These are phyloP conservation scores for Prunus salicina DNA, from an alignment of 306 rosid genomes.

Conservation along the genomic window DNA sequence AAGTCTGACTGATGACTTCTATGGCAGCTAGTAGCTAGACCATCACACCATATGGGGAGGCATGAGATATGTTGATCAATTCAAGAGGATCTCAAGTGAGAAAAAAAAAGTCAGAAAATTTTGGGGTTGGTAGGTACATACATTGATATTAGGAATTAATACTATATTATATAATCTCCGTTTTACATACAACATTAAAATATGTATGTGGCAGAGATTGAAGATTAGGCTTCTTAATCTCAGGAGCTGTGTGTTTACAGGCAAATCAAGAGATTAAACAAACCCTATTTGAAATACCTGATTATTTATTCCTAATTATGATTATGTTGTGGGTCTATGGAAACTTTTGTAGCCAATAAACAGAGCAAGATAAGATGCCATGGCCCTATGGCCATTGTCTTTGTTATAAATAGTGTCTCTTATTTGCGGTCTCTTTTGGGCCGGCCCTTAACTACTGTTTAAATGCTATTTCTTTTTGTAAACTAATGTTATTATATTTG, in stretches of 20 bases:
- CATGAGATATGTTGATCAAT: background rate
- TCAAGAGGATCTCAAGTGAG: background rate
- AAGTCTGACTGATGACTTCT: background rate
- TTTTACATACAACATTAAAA: background rate
- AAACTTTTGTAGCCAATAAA: background rate
- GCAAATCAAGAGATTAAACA: background rate
- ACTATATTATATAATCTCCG: background rate
- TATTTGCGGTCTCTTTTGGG: background rate
- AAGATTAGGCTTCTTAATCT: background rate
- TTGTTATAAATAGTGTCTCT: background rate
- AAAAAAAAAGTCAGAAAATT: background rate
- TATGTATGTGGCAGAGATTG: background rate
- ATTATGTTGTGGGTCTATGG: background rate
- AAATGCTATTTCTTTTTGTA: background rate
- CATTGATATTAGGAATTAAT: background rate
- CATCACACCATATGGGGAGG: too few species aligned
- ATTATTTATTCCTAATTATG: background rate
- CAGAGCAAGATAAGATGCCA: slow-evolving; percentile 16
- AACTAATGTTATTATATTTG: background rate
- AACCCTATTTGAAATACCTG: background rate
- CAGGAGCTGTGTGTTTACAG: background rate
- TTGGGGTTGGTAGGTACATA: too few species aligned
- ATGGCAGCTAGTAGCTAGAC: background rate
- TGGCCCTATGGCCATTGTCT: slow-evolving; percentile 5
- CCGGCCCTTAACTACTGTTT: background rate